A percentile compares a stretch with the other conserved stretches of the same genome.
phyloP scores from a whole-genome alignment of 371 early-diverging fungal species.

The Rhizopus stolonifer region DNA sequence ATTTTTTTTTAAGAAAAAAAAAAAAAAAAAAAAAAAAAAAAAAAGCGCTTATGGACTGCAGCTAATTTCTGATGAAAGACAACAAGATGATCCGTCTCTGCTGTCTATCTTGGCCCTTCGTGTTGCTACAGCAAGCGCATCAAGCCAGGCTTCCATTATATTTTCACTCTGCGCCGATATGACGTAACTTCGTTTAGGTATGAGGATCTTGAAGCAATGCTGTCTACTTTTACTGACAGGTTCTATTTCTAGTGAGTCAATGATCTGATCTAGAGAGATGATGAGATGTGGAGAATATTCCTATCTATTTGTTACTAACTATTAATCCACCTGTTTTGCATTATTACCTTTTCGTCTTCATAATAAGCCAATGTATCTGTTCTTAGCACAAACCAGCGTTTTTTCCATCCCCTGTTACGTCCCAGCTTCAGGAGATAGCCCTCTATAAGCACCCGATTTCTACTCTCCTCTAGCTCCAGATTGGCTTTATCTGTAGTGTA shows the following conservation, averaged over 20 bases:
- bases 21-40: too few relatives aligned
- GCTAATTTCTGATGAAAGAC: conserved; percentile 33
- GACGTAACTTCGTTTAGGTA: conserved; percentile 70
- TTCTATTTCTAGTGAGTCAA: conserved; percentile 76
- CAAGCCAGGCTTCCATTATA: conserved; percentile 67
- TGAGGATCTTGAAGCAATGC: conserved; percentile 75
- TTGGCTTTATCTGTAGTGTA: conserved; percentile 29
- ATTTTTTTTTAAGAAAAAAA: too few relatives aligned
- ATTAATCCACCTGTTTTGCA: too few relatives aligned
- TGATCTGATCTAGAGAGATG: conserved; percentile 65
- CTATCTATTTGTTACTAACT: too few relatives aligned
- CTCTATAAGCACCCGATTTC: conserved; percentile 60
- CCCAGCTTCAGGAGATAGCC: conserved; percentile 73
- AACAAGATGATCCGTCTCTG: conserved; percentile 10
- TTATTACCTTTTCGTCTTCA: conserved; percentile 61
- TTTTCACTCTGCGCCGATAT: conserved; percentile 63
- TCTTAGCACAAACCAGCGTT: conserved; percentile 83
- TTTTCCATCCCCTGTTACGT: conserved; percentile 78
- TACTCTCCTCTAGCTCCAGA: conserved; percentile 38
- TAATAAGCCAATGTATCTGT: conserved; percentile 74
- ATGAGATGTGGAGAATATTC: conserved; percentile 73
- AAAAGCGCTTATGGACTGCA: too few relatives aligned
- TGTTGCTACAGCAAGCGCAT: conserved; percentile 59
- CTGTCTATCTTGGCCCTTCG: conserved; percentile 30
- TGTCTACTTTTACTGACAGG: conserved; percentile 58